phyloP scores from a whole-genome alignment of 1,284 basidiomycete genomes.

The Takashimella koratensis region DNA sequence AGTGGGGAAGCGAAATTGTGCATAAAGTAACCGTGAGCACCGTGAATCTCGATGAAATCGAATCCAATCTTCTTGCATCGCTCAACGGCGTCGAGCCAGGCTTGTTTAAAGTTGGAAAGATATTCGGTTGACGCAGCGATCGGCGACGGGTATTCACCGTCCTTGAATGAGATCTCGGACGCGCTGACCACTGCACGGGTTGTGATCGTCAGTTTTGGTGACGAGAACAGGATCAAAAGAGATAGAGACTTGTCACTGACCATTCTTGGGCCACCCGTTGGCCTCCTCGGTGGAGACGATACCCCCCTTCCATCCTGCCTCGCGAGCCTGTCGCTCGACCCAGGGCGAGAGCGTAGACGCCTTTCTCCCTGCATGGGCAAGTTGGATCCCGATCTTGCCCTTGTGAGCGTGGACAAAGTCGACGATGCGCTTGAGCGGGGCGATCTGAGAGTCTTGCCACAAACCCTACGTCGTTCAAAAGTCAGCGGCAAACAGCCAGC shows the following conservation, averaged over 20 bases:
- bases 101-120: slow-evolving; percentile 61
- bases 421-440: slow-evolving; percentile 64
- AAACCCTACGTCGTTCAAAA: too few relatives aligned
- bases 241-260: slow-evolving; percentile 30
- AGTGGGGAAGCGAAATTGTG: slow-evolving; percentile 66
- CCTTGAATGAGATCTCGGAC: slow-evolving; percentile 57
- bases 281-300: slow-evolving; percentile 50
- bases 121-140: slow-evolving; percentile 59
- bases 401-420: slow-evolving; percentile 70
- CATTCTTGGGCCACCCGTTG: slow-evolving; percentile 69
- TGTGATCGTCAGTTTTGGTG: too few relatives aligned
- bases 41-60: slow-evolving; percentile 79
- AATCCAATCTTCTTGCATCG: slow-evolving; percentile 63
- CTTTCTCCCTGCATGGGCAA: slow-evolving; percentile 74
- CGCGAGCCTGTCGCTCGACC: slow-evolving; percentile 46
- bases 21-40: slow-evolving; percentile 64
- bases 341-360: slow-evolving; percentile 63
- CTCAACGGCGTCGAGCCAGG: slow-evolving; percentile 62
- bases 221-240: background rate
- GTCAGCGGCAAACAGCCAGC: too few relatives aligned
- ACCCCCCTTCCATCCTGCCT: slow-evolving; percentile 40
- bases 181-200: slow-evolving; percentile 56
- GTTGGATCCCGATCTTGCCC: slow-evolving; percentile 67
- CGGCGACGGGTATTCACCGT: slow-evolving; percentile 54
- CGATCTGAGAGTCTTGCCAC: slow-evolving; percentile 71